Base-by-base conservation (phyloP, 148 eudicot genomes). In the Arbutus unedo region DNA sequence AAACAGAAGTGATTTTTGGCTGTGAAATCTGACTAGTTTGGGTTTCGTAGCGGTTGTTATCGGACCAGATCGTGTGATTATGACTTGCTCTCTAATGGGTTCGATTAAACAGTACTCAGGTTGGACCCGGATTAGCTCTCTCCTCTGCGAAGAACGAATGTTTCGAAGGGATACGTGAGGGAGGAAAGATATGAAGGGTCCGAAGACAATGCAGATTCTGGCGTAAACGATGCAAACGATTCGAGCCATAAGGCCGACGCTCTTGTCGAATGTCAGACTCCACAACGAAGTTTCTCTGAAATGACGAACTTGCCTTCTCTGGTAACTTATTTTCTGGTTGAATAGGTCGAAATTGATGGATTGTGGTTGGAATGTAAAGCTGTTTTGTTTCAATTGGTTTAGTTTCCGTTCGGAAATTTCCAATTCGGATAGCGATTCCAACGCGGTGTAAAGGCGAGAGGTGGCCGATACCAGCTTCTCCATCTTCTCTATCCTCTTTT, bases 231-330 rank as follows among this genome's bases (percentile, higher is more conserved):
- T 84, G 80, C 91, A 89, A 3, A 92, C 87, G 23, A 88, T 85
- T 2, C 85, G 85, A 0, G 93, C 93, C 92, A 93, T 90, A 2
- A 89, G 78, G 2, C 89, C 87, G 2, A 91, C 95, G 45, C 83
- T 85, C 57, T 85, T 90, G 78, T 95, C 92, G 41, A 91, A 90
- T 0, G 92, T 85, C 59, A 88, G 85, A 75, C 68, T 89, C 98
- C 98, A 95, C 13, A 95, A 41, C 0, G 97, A 93, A 4, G 82
- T 81, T 15, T 89, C 92, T 76, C 88, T 90, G 19, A 88, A 82
- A 80, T 91, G 86, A 0, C 89, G 89, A 3, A 91, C 95, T 9
- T 87, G 81, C 31, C 89, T 92, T 25, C 97, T 75, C 82, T 93
- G 98, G 8, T 78, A 68, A 19, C 78, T 68, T 9, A 95, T 82